Evolutionary conservation across 2,329 filamentous ascomycete species (phyloP).

Genomic region (Macroventuria anomochaeta): DNA sequence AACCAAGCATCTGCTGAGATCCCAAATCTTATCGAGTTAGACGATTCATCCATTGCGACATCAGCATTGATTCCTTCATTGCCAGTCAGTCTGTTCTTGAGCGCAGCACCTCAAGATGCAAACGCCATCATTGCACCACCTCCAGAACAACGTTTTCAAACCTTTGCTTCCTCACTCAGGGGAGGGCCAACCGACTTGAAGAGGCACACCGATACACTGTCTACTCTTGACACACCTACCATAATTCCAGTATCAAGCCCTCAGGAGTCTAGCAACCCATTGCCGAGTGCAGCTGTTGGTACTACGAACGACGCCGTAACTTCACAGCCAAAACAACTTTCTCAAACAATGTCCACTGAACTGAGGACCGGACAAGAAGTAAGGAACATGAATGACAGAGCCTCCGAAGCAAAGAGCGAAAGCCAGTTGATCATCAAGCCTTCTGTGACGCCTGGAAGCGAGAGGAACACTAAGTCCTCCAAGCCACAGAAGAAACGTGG

Average conservation of each 20-base stretch:
- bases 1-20: neutral
- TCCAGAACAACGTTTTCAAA: neutral
- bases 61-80: neutral
- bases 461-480: neutral
- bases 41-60: neutral
- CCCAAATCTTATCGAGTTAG: conserved; percentile 4
- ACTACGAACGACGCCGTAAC: neutral
- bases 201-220: neutral
- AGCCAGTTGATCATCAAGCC: neutral
- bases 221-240: too few species aligned
- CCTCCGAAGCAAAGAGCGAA: neutral
- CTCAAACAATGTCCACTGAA: neutral
- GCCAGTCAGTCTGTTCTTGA: neutral
- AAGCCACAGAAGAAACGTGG: neutral
- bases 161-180: neutral
- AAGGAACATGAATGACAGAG: neutral
- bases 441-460: neutral
- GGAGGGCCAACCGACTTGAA: neutral
- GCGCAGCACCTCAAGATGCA: neutral
- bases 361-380: neutral
- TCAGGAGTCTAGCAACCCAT: neutral
- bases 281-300: neutral
- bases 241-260: neutral
- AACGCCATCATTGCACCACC: neutral
- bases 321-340: neutral